Evolutionary conservation across 78 protist genomes (phyloP).

Genomic region (Dictyostelium brefeldianum): DNA sequence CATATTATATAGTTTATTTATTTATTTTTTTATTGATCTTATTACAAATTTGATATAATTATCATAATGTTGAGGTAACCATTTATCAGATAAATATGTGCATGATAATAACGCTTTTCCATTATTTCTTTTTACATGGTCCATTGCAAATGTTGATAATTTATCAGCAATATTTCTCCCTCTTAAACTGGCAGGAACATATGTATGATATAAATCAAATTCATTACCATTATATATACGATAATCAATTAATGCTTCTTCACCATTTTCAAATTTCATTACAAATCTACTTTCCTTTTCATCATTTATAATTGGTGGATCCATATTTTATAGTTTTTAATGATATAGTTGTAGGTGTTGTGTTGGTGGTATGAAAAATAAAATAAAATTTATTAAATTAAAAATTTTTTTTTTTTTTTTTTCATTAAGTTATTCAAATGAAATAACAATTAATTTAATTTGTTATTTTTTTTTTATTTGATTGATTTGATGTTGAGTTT

Average conservation of each 20-base stretch:
- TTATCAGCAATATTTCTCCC: background rate
- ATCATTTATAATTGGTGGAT: background rate
- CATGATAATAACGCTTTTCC: background rate
- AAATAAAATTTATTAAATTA: background rate
- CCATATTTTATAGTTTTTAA: no score
- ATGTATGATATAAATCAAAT: slow-evolving; percentile 2
- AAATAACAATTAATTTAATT: background rate
- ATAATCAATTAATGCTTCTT: background rate
- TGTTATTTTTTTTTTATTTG: no score
- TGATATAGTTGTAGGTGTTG: no score
- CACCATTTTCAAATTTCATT: slow-evolving; percentile 13
- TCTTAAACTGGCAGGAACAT: slow-evolving; percentile 24
- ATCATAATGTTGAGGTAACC: background rate
- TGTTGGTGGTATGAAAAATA: no score
- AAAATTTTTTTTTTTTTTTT: slow-evolving; percentile 1
- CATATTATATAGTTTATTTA: background rate
- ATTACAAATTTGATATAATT: background rate
- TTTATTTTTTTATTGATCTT: background rate
- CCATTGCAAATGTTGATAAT: background rate
- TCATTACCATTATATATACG: background rate
- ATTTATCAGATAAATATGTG: background rate
- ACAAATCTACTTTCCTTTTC: background rate
- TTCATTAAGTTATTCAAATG: no score
- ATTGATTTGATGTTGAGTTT: slow-evolving; percentile 3
- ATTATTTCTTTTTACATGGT: background rate